Evolutionary conservation across 768 basidiomycete genomes (phyloP).

Genomic region (Rhodotorula graminis): DNA sequence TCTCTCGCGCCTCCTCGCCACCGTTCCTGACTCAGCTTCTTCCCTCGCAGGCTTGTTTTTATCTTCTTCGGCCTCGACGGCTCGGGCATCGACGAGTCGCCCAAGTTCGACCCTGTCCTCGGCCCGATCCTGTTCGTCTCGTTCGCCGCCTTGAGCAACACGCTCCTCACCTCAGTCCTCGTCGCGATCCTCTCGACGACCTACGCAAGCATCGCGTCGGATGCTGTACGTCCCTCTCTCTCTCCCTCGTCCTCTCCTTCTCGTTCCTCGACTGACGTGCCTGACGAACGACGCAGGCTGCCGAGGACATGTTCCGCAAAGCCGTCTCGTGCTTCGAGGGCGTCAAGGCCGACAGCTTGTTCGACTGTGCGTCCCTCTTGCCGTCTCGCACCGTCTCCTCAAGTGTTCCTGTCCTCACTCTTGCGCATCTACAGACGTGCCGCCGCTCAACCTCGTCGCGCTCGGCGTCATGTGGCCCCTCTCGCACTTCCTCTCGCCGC

Average conservation of each 20-base stretch:
- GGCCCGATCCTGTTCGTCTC: constrained; percentile 74
- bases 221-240: constrained; percentile 54
- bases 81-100: constrained; percentile 70
- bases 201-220: constrained; percentile 84
- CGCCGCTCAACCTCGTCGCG: constrained; percentile 84
- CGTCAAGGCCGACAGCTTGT: constrained; percentile 47
- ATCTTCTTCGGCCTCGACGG: constrained; percentile 86
- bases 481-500: constrained; percentile 77
- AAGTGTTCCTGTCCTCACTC: no score
- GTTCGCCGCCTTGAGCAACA: constrained; percentile 89
- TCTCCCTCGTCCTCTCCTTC: not conserved
- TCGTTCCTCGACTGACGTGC: no score
- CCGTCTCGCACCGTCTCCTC: no score
- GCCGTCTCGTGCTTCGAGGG: constrained; percentile 93
- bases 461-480: constrained; percentile 80
- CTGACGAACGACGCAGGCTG: constrained; percentile 2
- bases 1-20: no score
- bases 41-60: constrained; percentile 43
- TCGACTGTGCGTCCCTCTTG: constrained; percentile 34
- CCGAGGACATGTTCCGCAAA: constrained; percentile 85
- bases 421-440: constrained; percentile 55
- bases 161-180: constrained; percentile 67
- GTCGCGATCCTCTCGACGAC: constrained; percentile 78
- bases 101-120: constrained; percentile 74
- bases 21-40: not conserved